phyloP scores from a whole-genome alignment of 306 rosid species.

The Inga oerstediana region DNA sequence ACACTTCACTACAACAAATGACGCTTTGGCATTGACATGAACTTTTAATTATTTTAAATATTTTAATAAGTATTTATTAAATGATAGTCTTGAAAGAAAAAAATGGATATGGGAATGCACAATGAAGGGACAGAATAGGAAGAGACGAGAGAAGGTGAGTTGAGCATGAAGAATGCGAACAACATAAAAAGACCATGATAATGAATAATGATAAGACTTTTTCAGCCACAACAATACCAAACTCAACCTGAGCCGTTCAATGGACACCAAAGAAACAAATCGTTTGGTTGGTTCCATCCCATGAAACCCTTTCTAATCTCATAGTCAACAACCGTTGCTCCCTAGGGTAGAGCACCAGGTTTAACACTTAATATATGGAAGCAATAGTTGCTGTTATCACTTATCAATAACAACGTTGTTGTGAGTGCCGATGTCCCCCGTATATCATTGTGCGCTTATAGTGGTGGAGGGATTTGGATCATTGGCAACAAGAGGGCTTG shows the following conservation, averaged over 20 bases:
- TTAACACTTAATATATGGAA: conserved; percentile 23
- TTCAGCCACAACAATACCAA: conserved; percentile 38
- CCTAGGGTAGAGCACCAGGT: conserved; percentile 6
- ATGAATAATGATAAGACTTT: too few species aligned
- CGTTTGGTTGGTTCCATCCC: conserved; percentile 49
- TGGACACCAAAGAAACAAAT: conserved; percentile 50
- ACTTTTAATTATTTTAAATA: too few species aligned
- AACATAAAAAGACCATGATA: too few species aligned
- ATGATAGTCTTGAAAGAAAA: too few species aligned
- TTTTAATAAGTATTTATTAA: too few species aligned
- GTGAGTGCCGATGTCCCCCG: conserved; percentile 29
- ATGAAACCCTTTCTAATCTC: conserved; percentile 43
- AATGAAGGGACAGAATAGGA: too few species aligned
- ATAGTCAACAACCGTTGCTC: conserved; percentile 46
- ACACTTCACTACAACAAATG: too few species aligned
- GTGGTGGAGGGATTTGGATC: background rate
- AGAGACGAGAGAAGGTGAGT: too few species aligned
- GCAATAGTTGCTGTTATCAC: conserved; percentile 8
- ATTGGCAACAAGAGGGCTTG: conserved; percentile 24
- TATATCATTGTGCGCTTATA: background rate
- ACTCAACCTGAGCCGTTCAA: conserved; percentile 27
- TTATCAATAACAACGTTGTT: conserved; percentile 32
- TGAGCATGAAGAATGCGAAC: too few species aligned
- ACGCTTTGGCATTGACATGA: too few species aligned
- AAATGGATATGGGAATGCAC: too few species aligned